Conservation (phyloP, 805 yeast genomes). For the Kodamaea fukazawae region DNA sequence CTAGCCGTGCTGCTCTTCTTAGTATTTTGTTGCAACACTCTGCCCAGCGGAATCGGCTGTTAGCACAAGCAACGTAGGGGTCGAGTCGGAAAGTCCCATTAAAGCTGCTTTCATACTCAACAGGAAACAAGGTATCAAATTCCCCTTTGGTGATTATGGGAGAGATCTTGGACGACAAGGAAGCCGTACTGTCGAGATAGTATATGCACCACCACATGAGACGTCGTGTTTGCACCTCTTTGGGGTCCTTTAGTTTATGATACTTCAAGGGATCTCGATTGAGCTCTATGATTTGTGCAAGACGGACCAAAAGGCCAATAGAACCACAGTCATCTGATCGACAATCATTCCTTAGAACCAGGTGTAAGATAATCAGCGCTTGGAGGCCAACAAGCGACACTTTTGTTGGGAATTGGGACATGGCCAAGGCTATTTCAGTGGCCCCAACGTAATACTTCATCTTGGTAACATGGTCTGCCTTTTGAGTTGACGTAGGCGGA, state of each 20-base stretch:
- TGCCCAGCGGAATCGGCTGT: constrained; percentile 12
- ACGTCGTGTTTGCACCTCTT: constrained; percentile 9
- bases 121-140: constrained; percentile 13
- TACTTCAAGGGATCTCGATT: constrained; percentile 13
- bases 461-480: constrained; percentile 5
- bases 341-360: constrained; percentile 2
- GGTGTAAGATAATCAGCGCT: constrained; percentile 12
- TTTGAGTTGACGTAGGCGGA: too few species aligned
- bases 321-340: constrained; percentile 15
- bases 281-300: constrained; percentile 13
- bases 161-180: constrained; percentile 12
- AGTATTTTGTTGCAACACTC: constrained; percentile 12
- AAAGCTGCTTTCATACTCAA: constrained; percentile 8
- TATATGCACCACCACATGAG: constrained; percentile 15
- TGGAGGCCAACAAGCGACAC: constrained; percentile 11
- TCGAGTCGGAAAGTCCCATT: constrained; percentile 8
- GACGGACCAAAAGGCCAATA: constrained; percentile 10
- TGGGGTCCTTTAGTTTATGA: constrained; percentile 8
- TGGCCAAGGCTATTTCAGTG: constrained; percentile 13
- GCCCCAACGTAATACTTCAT: constrained; percentile 15
- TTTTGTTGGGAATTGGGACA: constrained; percentile 12
- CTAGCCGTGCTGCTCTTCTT: not conserved
- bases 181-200: constrained; percentile 12
- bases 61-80: constrained; percentile 12
- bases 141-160: constrained; percentile 12